Evolutionary conservation across 2,329 filamentous ascomycete species (phyloP).

Genomic region (Talaromyces funiculosus): DNA sequence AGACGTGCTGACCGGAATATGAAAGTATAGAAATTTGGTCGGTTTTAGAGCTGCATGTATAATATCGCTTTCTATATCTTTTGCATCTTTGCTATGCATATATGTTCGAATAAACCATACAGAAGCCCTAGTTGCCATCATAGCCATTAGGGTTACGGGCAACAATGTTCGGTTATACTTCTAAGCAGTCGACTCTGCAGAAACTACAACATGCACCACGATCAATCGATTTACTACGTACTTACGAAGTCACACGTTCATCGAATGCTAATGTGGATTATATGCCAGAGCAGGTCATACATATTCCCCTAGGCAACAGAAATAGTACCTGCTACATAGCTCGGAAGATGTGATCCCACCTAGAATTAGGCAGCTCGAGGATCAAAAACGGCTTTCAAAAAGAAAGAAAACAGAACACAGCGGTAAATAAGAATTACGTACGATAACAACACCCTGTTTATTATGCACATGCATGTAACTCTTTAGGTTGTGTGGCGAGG

Average conservation of each 20-base stretch:
- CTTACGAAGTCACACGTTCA: not conserved
- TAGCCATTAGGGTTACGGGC: not conserved
- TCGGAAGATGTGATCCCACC: not conserved
- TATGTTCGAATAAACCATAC: not conserved
- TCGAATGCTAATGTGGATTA: not conserved
- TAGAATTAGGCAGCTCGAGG: not conserved
- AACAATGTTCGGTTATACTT: not conserved
- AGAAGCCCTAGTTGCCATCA: not conserved
- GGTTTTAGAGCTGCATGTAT: not conserved
- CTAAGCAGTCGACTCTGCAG: too few relatives aligned
- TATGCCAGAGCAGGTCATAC: not conserved
- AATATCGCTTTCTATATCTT: not conserved
- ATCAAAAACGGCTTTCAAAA: not conserved
- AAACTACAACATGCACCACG: not conserved
- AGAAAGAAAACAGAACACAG: not conserved
- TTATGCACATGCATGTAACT: slow-evolving; percentile 2
- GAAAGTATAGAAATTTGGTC: not conserved
- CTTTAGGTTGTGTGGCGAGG: not conserved
- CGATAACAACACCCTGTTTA: not conserved
- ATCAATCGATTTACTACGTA: not conserved
- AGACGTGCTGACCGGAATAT: not conserved
- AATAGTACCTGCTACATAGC: not conserved
- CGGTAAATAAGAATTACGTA: not conserved
- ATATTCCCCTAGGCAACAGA: not conserved
- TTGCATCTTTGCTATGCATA: not conserved